Percentiles rank a stretch among this genome's conserved stretches.
These are phyloP conservation scores for Chlamydomonas schloesseri DNA, from an alignment of 139 green algal genomes.

Conservation along the genomic window DNA sequence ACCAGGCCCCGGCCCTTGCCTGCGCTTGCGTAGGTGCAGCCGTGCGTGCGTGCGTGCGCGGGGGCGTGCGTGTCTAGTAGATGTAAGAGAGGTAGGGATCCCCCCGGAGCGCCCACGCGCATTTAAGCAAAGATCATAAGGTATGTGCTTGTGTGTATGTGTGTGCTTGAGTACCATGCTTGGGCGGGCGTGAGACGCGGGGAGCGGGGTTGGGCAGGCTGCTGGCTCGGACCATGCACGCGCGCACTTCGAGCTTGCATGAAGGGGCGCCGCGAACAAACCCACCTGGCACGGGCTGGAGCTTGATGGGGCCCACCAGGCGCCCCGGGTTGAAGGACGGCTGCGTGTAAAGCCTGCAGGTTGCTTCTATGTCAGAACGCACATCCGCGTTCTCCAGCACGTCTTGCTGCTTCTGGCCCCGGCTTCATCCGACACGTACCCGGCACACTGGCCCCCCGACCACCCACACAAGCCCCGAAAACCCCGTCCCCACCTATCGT, in stretches of 20 bases:
- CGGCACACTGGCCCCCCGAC: too few species aligned
- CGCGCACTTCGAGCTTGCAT: too few species aligned
- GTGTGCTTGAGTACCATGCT: neutral
- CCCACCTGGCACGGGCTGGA: constrained; percentile 19
- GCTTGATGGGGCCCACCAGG: neutral
- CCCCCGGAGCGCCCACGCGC: too few species aligned
- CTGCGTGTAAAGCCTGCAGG: neutral
- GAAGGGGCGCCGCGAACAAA: too few species aligned
- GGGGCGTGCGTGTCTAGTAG: too few species aligned
- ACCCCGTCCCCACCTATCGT: neutral
- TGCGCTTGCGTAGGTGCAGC: neutral
- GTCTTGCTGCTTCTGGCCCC: too few species aligned
- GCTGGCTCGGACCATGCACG: too few species aligned
- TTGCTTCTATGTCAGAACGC: neutral
- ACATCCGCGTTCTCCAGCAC: too few species aligned
- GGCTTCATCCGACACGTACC: too few species aligned
- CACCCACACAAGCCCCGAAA: neutral
- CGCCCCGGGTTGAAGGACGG: constrained; percentile 25
- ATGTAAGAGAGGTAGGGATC: neutral
- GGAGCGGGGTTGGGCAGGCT: too few species aligned
- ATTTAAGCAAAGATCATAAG: neutral
- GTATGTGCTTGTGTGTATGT: neutral
- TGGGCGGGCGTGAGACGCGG: too few species aligned
- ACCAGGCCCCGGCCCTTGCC: constrained; percentile 26
- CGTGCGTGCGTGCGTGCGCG: too few species aligned